Conservation (phyloP, 768 basidiomycete species). For the Serendipita sp. region DNA sequence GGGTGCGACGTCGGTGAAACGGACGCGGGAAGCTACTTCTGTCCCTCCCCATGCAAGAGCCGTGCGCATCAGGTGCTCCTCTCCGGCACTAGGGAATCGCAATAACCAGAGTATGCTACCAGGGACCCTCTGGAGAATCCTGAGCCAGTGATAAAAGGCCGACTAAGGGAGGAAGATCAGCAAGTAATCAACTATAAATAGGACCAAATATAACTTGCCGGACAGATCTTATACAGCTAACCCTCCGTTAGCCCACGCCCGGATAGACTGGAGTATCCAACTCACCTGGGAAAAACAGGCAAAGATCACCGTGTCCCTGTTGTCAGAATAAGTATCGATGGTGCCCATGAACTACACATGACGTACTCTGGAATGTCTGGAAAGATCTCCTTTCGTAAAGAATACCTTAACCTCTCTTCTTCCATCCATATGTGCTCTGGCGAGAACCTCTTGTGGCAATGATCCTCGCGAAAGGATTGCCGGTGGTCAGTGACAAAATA, state of each 20-base stretch:
- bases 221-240: conserved; percentile 32
- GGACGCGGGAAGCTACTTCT: conserved; percentile 28
- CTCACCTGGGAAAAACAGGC: conserved; percentile 38
- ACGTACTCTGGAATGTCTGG: conserved; percentile 28
- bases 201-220: conserved; percentile 16
- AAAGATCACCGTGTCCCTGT: conserved; percentile 29
- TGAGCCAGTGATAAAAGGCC: conserved; percentile 33
- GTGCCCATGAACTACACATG: not conserved
- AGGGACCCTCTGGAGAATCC: conserved; percentile 27
- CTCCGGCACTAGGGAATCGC: conserved; percentile 33
- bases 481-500: conserved; percentile 36
- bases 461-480: conserved; percentile 25
- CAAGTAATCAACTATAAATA: conserved; percentile 10
- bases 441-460: conserved; percentile 11
- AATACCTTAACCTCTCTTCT: conserved; percentile 24
- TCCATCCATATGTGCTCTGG: conserved; percentile 21
- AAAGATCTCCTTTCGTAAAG: conserved; percentile 25
- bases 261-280: conserved; percentile 1
- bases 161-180: conserved; percentile 12
- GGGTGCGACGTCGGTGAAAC: conserved; percentile 31
- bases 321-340: not conserved
- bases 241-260: conserved; percentile 2
- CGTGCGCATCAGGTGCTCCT: conserved; percentile 26
- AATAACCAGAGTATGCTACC: conserved; percentile 37
- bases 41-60: conserved; percentile 30